phyloP scores from a whole-genome alignment of 345 rosid species.

The Streptanthus diversifolius region DNA sequence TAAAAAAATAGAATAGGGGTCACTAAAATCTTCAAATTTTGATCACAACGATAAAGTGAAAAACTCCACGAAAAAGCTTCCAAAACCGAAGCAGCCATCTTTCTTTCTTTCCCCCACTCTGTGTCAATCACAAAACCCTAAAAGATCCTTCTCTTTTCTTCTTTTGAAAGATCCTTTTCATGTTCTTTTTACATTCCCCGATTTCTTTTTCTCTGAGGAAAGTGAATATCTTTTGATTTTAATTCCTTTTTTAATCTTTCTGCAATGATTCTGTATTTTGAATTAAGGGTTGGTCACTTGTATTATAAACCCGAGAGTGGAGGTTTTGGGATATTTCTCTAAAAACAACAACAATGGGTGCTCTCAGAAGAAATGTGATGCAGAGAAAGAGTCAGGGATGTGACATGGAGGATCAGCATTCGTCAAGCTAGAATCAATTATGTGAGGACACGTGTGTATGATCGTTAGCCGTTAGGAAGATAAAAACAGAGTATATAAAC shows the following conservation, averaged over 20 bases:
- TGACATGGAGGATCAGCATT: no score
- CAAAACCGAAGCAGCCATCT: slow-evolving; percentile 23
- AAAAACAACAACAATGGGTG: slow-evolving; percentile 46
- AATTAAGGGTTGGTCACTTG: slow-evolving; percentile 15
- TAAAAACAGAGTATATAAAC: no score
- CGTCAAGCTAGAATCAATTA: no score
- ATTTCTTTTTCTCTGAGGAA: slow-evolving; percentile 26
- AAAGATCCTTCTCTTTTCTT: slow-evolving; percentile 25
- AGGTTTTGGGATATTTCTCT: neutral
- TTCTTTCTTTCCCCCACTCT: slow-evolving; percentile 4
- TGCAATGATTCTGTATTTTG: slow-evolving; percentile 35
- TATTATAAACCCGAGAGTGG: neutral
- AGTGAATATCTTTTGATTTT: slow-evolving; percentile 11
- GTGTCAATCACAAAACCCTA: slow-evolving; percentile 35
- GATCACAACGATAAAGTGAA: slow-evolving; percentile 42
- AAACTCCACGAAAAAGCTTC: slow-evolving; percentile 29
- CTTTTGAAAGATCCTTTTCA: slow-evolving; percentile 28
- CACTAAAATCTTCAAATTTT: slow-evolving; percentile 20
- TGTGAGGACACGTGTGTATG: no score
- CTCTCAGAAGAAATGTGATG: slow-evolving; percentile 43
- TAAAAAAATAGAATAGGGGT: slow-evolving; percentile 17
- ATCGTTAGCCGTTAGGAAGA: no score
- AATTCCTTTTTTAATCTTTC: slow-evolving; percentile 19
- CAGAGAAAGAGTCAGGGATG: no score
- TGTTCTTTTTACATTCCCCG: slow-evolving; percentile 29